Evolutionary conservation across 306 rosid species (phyloP).

Genomic region (Abrus precatorius): DNA sequence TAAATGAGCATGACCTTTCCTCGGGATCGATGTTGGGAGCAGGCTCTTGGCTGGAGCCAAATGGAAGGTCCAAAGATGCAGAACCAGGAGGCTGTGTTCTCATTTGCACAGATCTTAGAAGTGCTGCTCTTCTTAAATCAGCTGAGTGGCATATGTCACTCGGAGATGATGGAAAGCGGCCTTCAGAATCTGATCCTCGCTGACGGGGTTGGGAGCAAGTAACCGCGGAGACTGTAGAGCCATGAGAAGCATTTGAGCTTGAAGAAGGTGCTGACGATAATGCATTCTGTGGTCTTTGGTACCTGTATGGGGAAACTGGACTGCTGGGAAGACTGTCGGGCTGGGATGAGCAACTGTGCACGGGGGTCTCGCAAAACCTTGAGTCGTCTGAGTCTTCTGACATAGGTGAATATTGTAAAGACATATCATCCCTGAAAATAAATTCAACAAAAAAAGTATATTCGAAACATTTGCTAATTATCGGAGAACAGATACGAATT

Average conservation of each 20-base stretch:
- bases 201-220: conserved; percentile 81
- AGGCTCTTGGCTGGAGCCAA: conserved; percentile 72
- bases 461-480: not conserved
- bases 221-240: conserved; percentile 57
- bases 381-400: conserved; percentile 96
- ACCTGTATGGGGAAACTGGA: conserved; percentile 88
- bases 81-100: conserved; percentile 78
- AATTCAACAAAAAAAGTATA: conserved; percentile 1
- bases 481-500: not conserved
- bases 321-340: conserved; percentile 84
- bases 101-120: conserved; percentile 96
- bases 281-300: conserved; percentile 63
- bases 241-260: conserved; percentile 63
- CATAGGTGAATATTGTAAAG: conserved; percentile 90
- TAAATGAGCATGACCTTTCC: conserved; percentile 70
- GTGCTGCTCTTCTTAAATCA: conserved; percentile 96
- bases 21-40: conserved; percentile 70
- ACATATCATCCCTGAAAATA: conserved; percentile 82
- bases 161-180: conserved; percentile 96
- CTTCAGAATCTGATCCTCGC: conserved; percentile 94
- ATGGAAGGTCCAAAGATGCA: conserved; percentile 69
- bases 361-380: conserved; percentile 68
- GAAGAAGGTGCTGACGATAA: conserved; percentile 64
- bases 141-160: conserved; percentile 99
- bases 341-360: conserved; percentile 65